These are phyloP conservation scores for Cyanidium caldarium DNA, from an alignment of 23 red algal species.

Conservation along the genomic window DNA sequence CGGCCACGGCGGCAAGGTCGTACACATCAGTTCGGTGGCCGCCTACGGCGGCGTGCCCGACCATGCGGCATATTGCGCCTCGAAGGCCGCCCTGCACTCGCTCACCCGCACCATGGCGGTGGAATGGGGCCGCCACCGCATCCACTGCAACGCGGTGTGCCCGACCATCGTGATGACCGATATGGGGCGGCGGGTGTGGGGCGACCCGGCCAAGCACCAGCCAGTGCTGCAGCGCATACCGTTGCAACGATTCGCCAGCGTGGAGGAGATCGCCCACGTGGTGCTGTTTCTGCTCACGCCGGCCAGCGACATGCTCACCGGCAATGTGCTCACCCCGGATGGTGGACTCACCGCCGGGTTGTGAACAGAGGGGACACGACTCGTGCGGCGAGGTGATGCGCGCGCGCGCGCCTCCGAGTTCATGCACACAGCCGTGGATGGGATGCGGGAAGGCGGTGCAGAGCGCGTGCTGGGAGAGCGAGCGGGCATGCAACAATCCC, in stretches of 20 bases:
- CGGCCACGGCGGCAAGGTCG: constrained; percentile 24
- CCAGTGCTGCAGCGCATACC: constrained; percentile 54
- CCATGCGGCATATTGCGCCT: constrained; percentile 63
- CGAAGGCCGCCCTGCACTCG: constrained; percentile 58
- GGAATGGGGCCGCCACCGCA: constrained; percentile 36
- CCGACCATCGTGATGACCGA: constrained; percentile 79
- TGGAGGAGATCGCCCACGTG: constrained; percentile 33
- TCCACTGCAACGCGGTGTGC: constrained; percentile 59
- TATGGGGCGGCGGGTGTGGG: constrained; percentile 56
- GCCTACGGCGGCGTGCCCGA: constrained; percentile 16
- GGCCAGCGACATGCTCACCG: constrained; percentile 35
- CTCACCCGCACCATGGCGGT: constrained; percentile 63
- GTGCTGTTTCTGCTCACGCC: constrained; percentile 31
- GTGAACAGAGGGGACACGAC: neutral
- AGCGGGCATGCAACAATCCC: too few relatives aligned
- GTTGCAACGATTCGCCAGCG: constrained; percentile 37
- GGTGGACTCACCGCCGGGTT: constrained; percentile 25
- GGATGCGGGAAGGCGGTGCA: too few relatives aligned
- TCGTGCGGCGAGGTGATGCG: neutral
- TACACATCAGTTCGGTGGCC: constrained; percentile 44
- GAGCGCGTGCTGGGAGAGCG: too few relatives aligned
- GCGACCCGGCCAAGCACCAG: neutral
- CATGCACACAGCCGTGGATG: too few relatives aligned
- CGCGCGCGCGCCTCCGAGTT: too few relatives aligned
- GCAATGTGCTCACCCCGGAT: constrained; percentile 29